Conservation (phyloP, 768 basidiomycete genomes). For the Cystobasidium tubakii region DNA sequence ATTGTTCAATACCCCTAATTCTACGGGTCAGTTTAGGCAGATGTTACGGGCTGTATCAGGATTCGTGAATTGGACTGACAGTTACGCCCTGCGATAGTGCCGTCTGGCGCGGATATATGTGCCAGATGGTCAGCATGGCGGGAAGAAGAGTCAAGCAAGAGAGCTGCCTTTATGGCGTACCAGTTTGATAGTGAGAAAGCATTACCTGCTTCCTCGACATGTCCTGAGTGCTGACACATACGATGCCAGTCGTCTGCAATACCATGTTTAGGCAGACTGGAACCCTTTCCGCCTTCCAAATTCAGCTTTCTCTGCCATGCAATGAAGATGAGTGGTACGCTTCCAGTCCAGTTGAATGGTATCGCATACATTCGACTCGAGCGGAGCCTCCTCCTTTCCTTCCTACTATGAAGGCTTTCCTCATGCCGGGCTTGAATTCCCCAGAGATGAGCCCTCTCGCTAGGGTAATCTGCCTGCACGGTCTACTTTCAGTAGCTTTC, state of each 20-base stretch:
- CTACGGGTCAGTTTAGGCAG: not conserved
- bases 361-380: constrained; percentile 30
- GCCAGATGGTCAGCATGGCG: constrained; percentile 14
- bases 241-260: constrained; percentile 74
- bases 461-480: constrained; percentile 42
- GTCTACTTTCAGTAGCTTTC: constrained; percentile 42
- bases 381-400: constrained; percentile 43
- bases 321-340: constrained; percentile 45
- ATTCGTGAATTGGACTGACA: not conserved
- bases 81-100: not conserved
- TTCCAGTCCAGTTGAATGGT: constrained; percentile 40
- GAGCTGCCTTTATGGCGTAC: constrained; percentile 27
- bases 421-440: constrained; percentile 39
- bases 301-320: constrained; percentile 43
- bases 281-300: constrained; percentile 45
- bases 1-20: constrained; percentile 9
- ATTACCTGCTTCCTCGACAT: no score
- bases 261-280: constrained; percentile 68
- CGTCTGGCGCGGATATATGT: not conserved
- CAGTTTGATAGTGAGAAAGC: constrained; percentile 42
- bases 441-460: constrained; percentile 43
- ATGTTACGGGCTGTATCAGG: no score
- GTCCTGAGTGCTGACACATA: no score
- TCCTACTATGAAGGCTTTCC: constrained; percentile 44
- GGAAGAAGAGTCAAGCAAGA: constrained; percentile 2